Conservation (phyloP, 106 monocot genomes). For the Platanthera guangdongensis region DNA sequence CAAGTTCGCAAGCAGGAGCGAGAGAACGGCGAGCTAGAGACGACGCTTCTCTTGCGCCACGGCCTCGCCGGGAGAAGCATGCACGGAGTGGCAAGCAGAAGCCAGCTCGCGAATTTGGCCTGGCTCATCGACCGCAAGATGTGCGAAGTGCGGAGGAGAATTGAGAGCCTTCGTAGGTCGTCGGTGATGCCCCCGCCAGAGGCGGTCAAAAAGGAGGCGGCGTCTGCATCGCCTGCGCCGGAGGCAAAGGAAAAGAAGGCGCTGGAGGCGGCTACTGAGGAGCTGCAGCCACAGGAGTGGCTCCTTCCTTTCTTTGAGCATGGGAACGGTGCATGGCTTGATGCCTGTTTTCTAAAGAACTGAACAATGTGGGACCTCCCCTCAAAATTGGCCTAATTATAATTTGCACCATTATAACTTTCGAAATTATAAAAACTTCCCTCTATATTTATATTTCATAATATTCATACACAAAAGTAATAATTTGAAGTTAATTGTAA, state of each 20-base stretch:
- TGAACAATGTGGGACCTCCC: too few species aligned
- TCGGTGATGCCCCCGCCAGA: background rate
- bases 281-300: constrained; percentile 3
- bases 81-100: background rate
- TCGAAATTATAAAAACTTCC: too few species aligned
- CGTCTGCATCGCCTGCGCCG: background rate
- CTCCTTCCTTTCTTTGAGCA: background rate
- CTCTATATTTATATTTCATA: too few species aligned
- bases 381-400: too few species aligned
- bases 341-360: background rate
- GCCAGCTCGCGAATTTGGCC: constrained; percentile 5
- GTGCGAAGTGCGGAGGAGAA: background rate
- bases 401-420: too few species aligned
- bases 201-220: background rate
- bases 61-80: constrained; percentile 6
- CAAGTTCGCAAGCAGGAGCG: constrained; percentile 16
- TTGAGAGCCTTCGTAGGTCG: background rate
- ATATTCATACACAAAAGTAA: too few species aligned
- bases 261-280: background rate
- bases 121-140: constrained; percentile 8
- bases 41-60: constrained; percentile 14
- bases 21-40: constrained; percentile 34
- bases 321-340: background rate
- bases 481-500: too few species aligned
- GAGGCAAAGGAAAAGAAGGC: background rate